Evolutionary conservation across 148 eudicot species (phyloP), one percentile per base, ranked within the genome.

Genomic region (Polygonum maritimum): DNA sequence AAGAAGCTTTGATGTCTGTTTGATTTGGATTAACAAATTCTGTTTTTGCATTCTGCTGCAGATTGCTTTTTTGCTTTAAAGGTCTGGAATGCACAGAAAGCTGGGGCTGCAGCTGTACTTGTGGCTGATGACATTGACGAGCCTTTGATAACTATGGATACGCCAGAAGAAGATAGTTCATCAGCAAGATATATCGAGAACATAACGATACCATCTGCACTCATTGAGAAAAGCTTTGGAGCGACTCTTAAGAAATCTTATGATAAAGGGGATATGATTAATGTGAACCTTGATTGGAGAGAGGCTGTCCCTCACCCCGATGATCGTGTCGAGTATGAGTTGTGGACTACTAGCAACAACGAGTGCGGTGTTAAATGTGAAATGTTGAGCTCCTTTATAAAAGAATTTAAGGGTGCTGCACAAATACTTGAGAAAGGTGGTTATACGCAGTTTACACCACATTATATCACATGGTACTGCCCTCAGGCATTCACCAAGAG

Each of bases 281-380:
- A 94, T 79, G 92, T 94, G 69, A 92, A 91, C 83, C 97, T 94
- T 77, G 98, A 94, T 78, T 94, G 98, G 98, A 85, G 98, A 80
- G 98, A 94, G 84, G 87, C 98, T 77, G 95, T 94, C 75, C 98
- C 95, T 60, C 98, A 94, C 80, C 98, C 98, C 15, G 98, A 94
- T 84, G 95, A 88, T 78, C 85, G 97, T 62, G 98, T 94, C 45
- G 98, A 94, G 71, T 94, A 94, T 75, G 97, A 91, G 79, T 79
- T 94, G 44, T 94, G 98, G 98, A 92, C 96, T 26, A 92, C 92
- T 67, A 94, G 98, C 85, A 94, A 92, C 74, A 96, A 90, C 78
- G 97, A 92, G 80, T 94, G 98, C 78, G 97, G 98, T 62, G 78
- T 83, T 69, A 94, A 94, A 74, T 94, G 98, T 83, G 90, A 94